Percentiles rank a stretch among this genome's conserved stretches.
Evolutionary conservation across 805 yeast genomes (phyloP).

Genomic region (Clavispora asparagi): DNA sequence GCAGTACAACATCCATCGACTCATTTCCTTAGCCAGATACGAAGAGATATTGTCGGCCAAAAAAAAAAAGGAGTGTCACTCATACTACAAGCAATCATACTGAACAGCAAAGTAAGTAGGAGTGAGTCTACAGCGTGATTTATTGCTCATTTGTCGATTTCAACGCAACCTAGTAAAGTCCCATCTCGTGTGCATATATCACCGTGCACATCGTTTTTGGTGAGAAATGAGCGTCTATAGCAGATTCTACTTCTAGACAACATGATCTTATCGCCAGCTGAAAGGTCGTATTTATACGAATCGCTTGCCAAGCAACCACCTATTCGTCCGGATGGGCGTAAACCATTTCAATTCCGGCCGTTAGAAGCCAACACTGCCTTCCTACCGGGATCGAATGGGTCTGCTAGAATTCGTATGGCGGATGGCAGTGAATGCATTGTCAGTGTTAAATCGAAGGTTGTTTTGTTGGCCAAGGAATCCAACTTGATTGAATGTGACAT

Average conservation of each 20-base stretch:
- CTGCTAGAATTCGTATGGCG: constrained; percentile 76
- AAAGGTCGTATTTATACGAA: constrained; percentile 68
- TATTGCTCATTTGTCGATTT: too few relatives aligned
- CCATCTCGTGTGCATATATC: not conserved
- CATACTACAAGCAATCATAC: too few relatives aligned
- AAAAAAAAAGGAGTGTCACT: too few relatives aligned
- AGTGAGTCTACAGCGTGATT: too few relatives aligned
- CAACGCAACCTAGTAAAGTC: not conserved
- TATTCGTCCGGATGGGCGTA: constrained; percentile 83
- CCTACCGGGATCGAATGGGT: constrained; percentile 86
- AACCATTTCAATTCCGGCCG: constrained; percentile 72
- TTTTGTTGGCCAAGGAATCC: constrained; percentile 32
- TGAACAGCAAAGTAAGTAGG: too few relatives aligned
- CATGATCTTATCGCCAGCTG: constrained; percentile 74
- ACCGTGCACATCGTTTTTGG: not conserved
- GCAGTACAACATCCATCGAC: too few relatives aligned
- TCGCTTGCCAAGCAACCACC: constrained; percentile 59
- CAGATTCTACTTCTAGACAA: not conserved
- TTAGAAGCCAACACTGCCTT: constrained; percentile 77
- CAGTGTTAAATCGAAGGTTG: constrained; percentile 84
- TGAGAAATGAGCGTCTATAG: not conserved
- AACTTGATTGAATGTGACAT: constrained; percentile 70
- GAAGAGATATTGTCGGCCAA: too few relatives aligned
- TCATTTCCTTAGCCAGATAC: too few relatives aligned
- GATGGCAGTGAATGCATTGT: constrained; percentile 95